Conservation (phyloP, 2,329 filamentous ascomycete species). For the Fusarium nygamai region DNA sequence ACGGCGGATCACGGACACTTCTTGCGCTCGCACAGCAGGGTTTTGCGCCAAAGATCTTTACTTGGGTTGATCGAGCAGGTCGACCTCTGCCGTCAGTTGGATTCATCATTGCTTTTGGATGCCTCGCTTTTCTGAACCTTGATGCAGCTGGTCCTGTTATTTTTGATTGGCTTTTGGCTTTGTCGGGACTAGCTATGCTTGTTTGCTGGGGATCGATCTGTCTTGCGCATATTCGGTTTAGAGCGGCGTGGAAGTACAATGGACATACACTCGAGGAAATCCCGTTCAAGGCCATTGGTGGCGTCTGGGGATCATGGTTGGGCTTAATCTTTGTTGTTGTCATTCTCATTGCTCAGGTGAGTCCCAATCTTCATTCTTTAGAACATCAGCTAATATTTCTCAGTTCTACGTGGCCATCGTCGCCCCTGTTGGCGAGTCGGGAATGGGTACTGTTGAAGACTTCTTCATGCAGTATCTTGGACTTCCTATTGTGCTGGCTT, state of each 20-base stretch:
- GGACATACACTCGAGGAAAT: conserved; percentile 71
- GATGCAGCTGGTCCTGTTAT: conserved; percentile 59
- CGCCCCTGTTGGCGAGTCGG: conserved; percentile 47
- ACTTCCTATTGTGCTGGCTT: conserved; percentile 61
- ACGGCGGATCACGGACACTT: conserved; percentile 65
- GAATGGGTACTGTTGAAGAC: conserved; percentile 53
- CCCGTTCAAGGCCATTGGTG: conserved; percentile 68
- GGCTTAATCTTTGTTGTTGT: conserved; percentile 67
- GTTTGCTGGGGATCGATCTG: conserved; percentile 75
- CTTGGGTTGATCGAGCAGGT: conserved; percentile 63
- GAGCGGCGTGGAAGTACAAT: conserved; percentile 66
- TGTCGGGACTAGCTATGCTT: conserved; percentile 70
- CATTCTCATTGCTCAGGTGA: conserved; percentile 62
- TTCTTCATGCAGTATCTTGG: conserved; percentile 67
- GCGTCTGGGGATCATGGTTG: conserved; percentile 71
- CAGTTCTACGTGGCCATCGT: conserved; percentile 56
- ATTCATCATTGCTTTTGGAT: conserved; percentile 57
- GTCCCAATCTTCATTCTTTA: rapidly evolving
- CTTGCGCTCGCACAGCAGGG: conserved; percentile 64
- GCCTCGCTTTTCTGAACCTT: conserved; percentile 59
- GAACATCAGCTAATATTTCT: not conserved
- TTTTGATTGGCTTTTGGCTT: conserved; percentile 71
- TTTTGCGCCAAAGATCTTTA: conserved; percentile 63
- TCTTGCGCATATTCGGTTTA: conserved; percentile 71
- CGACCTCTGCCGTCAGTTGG: conserved; percentile 59